Evolutionary conservation across 140 eudicot species (phyloP), one percentile per base, ranked within the genome.

Genomic region (Stevia rebaudiana): DNA sequence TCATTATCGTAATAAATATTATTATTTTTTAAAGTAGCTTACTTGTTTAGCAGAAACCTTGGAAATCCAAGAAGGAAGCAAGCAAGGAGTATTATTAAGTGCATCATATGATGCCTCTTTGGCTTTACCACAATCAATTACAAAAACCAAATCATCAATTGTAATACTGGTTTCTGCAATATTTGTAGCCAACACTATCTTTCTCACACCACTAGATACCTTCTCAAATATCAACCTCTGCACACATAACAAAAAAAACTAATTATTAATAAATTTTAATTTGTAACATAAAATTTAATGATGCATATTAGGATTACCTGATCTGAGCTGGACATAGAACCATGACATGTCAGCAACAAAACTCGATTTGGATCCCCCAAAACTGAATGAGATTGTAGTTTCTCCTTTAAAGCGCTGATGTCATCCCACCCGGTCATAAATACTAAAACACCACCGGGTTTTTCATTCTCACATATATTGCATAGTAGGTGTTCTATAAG

Each of bases 381-480:
- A 35, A 75, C 63, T 31, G 89, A 76, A 82, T 89, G 80, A 70
- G 82, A 66, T 78, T 75, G 86, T 39, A 90, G 90, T 79, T 90
- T 90, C 40, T 86, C 95, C 80, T 80, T 90, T 43, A 90, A 66
- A 17, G 94, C 80, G 49, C 72, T 86, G 37, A 90, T 90, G 78
- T 90, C 97, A 73, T 90, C 97, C 97, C 95, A 90, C 33, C 95
- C 97, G 44, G 94, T 90, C 94, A 90, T 73, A 76, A 90, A 90
- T 36, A 90, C 90, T 60, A 90, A 73, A 65, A 90, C 76, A 52
- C 84, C 86, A 40, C 97, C 97, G 28, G 84, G 79, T 57, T 50
- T 73, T 62, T 76, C 94, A 61, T 72, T 75, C 61, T 83, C 87
- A 50, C 97, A 84, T 46, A 86, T 81, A 68, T 81, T 52, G 82